Conservation (phyloP, 331 rosid genomes). For the Malus hybrid region DNA sequence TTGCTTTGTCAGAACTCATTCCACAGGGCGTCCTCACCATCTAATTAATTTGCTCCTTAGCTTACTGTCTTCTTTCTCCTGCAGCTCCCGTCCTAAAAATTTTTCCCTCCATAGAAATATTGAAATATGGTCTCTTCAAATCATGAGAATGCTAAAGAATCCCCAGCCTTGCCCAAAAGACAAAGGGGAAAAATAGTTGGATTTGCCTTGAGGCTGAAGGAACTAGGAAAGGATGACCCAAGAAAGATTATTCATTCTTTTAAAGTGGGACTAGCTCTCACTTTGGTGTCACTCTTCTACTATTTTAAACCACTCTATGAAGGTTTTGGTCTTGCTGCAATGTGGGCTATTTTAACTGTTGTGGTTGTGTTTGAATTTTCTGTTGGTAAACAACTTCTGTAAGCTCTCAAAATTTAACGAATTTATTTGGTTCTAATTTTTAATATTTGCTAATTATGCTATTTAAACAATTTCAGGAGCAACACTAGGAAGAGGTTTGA, state of each 20-base stretch:
- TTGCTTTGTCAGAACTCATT: neutral
- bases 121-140: neutral
- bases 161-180: neutral
- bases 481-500: slow-evolving; percentile 43
- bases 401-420: neutral
- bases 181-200: neutral
- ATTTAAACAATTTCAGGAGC: slow-evolving; percentile 30
- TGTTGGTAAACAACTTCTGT: slow-evolving; percentile 26
- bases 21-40: neutral
- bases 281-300: slow-evolving; percentile 36
- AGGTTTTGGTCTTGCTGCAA: slow-evolving; percentile 30
- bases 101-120: neutral
- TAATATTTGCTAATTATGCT: neutral
- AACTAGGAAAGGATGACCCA: slow-evolving; percentile 46
- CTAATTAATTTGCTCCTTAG: neutral
- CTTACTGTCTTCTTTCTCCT: neutral
- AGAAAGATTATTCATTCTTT: slow-evolving; percentile 41
- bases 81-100: neutral
- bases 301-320: slow-evolving; percentile 33
- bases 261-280: slow-evolving; percentile 43
- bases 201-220: slow-evolving; percentile 14
- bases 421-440: too few relatives aligned
- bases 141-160: neutral
- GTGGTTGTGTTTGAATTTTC: slow-evolving; percentile 44
- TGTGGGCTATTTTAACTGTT: slow-evolving; percentile 51